Conservation (phyloP, 306 rosid species). For the Quercus gilva region DNA sequence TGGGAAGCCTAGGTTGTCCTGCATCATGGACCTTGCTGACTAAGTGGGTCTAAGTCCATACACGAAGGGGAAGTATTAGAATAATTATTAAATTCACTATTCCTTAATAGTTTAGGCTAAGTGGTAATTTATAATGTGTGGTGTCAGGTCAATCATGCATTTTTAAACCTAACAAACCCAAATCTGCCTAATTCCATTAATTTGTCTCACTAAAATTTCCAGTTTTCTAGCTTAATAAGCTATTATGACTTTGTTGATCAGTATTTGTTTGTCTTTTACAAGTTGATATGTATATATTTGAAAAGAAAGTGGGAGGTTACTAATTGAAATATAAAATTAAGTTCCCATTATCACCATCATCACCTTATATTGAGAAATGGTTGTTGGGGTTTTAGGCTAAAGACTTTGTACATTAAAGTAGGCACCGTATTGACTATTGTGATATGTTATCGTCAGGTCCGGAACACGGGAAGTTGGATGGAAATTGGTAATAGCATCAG, state of each 20-base stretch:
- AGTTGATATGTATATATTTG: no score
- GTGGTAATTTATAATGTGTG: no score
- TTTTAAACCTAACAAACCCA: background rate
- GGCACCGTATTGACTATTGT: conserved; percentile 6
- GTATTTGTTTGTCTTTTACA: background rate
- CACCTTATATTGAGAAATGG: background rate
- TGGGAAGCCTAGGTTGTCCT: no score
- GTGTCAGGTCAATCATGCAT: background rate
- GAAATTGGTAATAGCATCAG: conserved; percentile 92
- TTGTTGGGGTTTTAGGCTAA: background rate
- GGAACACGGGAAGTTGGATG: conserved; percentile 94
- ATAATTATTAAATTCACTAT: background rate
- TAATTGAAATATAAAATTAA: no score
- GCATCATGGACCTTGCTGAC: no score
- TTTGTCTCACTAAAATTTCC: background rate
- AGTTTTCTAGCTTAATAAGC: background rate
- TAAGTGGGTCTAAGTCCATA: no score
- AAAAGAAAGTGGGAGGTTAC: no score
- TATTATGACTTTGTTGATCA: background rate
- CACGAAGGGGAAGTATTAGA: background rate
- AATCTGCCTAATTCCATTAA: background rate
- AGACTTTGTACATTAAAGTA: background rate
- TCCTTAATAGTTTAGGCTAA: no score
- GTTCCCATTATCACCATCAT: no score
- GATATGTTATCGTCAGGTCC: conserved; percentile 45